Base-by-base conservation (phyloP, 495 filamentous ascomycete genomes). In the Amorphotheca resinae region DNA sequence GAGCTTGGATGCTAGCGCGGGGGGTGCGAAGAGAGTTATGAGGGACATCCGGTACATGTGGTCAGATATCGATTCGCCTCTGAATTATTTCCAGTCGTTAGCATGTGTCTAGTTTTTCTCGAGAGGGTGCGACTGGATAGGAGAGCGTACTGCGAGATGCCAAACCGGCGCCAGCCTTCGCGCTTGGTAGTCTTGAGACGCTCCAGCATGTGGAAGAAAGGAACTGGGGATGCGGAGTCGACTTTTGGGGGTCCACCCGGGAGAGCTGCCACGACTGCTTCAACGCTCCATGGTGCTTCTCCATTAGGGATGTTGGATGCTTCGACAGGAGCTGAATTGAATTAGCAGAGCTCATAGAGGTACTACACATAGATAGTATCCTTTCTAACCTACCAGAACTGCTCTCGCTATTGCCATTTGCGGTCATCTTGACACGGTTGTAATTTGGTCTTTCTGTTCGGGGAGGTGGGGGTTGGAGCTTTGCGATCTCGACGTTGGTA, bases 41-140 rank as follows among this genome's bases (percentile, higher is more conserved):
- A 98, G 76, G 37, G 88, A 86, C 91, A 98, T 98, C 57, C 91
- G 85, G 64, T 98, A 96, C 91, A 98, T 98, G 68, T 98, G 91
- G 64, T 98, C 91, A 20, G 86, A 73, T 60, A 98, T 95, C 0
- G 84, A 91, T 63, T 98, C 91, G 46, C 69, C 69, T 17, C 54
- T 56, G 15, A 9, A 12, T 61, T 64, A 37, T n/a, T n/a, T n/a
- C n/a, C n/a, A n/a, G n/a, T n/a, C n/a, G n/a, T n/a, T 9, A 22
- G 11, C 21, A 22, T 34, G 6, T 48, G 33, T 8, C 8, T 9
- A 17, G n/a, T n/a, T n/a, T n/a, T n/a, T n/a, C n/a, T n/a, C n/a
- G n/a, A n/a, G n/a, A n/a, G 33, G 33, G 6, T 30, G 26, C 7
- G 26, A 30, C 12, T 30, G 12, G 12, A 6, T 6, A 6, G 12